A percentile compares a stretch with the other conserved stretches of the same genome.
These are phyloP conservation scores for Fusarium guadeloupense DNA, from an alignment of 2,329 filamentous ascomycete species.

Conservation along the genomic window DNA sequence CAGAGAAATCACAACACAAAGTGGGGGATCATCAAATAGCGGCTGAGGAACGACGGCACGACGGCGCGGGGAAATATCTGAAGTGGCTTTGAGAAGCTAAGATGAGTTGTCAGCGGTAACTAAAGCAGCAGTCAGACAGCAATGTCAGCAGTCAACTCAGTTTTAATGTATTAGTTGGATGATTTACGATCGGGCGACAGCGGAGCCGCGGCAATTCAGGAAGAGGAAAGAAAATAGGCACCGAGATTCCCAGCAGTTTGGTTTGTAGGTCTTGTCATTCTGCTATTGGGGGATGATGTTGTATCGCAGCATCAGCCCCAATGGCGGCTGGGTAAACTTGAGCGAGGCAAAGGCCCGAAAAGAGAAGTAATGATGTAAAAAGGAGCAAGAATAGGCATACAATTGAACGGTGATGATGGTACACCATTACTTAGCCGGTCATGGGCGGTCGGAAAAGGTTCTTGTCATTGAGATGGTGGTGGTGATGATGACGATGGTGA, in stretches of 20 bases:
- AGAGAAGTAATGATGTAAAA: neutral
- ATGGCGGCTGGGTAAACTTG: conserved; percentile 2
- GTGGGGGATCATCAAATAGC: neutral
- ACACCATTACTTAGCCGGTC: neutral
- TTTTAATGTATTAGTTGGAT: neutral
- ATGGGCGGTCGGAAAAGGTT: no score
- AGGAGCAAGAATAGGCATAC: neutral
- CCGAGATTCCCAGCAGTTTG: conserved; percentile 9
- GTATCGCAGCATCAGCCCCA: neutral
- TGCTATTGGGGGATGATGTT: neutral
- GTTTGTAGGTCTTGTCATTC: conserved; percentile 7
- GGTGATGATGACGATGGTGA: neutral
- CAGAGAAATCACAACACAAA: neutral
- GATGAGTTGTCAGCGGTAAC: neutral
- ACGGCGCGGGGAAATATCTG: conserved; percentile 9
- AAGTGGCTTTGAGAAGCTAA: conserved; percentile 5
- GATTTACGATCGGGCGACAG: conserved; percentile 5
- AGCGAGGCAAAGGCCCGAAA: conserved; percentile 18
- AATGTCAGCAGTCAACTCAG: neutral
- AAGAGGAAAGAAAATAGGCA: conserved; percentile 25
- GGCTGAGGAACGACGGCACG: conserved; percentile 20
- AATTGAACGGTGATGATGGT: neutral
- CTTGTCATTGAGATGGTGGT: neutral
- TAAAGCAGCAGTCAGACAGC: neutral
- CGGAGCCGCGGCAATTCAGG: conserved; percentile 22